A percentile compares a stretch with the other conserved stretches of the same genome.
Conservation (phyloP, 176 grass and related monocot genomes). For the Eleusine coracana region DNA sequence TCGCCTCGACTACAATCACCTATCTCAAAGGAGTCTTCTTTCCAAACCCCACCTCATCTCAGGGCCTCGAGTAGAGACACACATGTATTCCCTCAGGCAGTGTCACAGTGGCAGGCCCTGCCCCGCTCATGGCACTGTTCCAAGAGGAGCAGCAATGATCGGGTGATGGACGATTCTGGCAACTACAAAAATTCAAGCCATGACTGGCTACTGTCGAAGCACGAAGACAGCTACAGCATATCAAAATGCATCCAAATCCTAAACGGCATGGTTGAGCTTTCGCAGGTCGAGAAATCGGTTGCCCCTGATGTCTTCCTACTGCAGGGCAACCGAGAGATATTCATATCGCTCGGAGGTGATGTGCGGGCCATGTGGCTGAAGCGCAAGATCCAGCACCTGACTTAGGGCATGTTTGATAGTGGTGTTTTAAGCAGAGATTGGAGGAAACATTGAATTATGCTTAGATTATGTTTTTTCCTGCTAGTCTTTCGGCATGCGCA, state of each 20-base stretch:
- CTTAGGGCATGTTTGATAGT: conserved; percentile 21
- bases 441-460: conserved; percentile 19
- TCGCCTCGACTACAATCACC: conserved; percentile 58
- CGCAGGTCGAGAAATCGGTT: conserved; percentile 68
- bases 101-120: conserved; percentile 42
- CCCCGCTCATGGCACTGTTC: conserved; percentile 48
- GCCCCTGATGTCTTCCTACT: conserved; percentile 76
- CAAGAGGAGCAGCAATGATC: conserved; percentile 44
- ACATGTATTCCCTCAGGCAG: conserved; percentile 48
- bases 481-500: conserved; percentile 15
- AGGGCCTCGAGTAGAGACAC: conserved; percentile 46
- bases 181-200: conserved; percentile 54
- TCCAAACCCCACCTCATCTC: conserved; percentile 59
- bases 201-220: conserved; percentile 46
- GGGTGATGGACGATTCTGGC: conserved; percentile 38
- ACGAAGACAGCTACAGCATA: conserved; percentile 65
- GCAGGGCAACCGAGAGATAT: conserved; percentile 67
- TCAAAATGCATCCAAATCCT: conserved; percentile 65
- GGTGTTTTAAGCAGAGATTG: conserved; percentile 19
- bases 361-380: conserved; percentile 76
- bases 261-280: conserved; percentile 68
- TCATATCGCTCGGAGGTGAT: conserved; percentile 56
- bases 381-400: conserved; percentile 73
- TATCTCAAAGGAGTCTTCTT: conserved; percentile 76
- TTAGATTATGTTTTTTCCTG: conserved; percentile 35